These are phyloP conservation scores for Fusarium dlaminii DNA, from an alignment of 2,329 filamentous ascomycete species.

Conservation along the genomic window DNA sequence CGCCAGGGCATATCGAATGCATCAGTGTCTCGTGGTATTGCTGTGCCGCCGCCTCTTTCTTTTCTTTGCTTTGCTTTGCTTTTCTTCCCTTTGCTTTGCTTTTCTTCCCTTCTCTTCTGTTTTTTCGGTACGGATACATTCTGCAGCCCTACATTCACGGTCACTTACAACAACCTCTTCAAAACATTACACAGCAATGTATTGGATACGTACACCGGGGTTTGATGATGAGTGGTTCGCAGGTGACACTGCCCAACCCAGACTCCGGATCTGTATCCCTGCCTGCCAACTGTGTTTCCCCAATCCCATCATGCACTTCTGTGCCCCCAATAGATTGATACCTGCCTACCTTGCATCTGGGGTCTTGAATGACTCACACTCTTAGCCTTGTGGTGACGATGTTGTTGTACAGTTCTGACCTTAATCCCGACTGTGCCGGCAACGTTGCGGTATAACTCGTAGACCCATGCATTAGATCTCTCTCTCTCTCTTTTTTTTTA, in stretches of 20 bases:
- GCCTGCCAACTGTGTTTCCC: constrained; percentile 27
- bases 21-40: neutral
- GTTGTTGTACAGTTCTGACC: constrained; percentile 3
- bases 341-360: constrained; percentile 12
- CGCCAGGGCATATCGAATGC: constrained; percentile 5
- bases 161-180: neutral
- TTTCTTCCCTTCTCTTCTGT: neutral
- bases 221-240: constrained; percentile 31
- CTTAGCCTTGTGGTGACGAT: constrained; percentile 24
- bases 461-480: neutral
- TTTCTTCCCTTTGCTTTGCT: neutral
- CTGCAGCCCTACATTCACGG: constrained; percentile 30
- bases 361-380: constrained; percentile 39
- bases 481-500: neutral
- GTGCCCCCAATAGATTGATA: neutral
- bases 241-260: constrained; percentile 6
- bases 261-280: constrained; percentile 39
- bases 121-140: neutral
- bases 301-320: neutral
- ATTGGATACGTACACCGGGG: neutral
- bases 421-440: constrained; percentile 6
- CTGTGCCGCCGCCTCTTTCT: constrained; percentile 31
- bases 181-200: neutral
- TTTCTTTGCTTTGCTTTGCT: neutral
- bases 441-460: constrained; percentile 36